Evolutionary conservation across 805 yeast genomes (phyloP), one percentile per base, ranked within the genome.

Genomic region (Yarrowia yakushimensis): DNA sequence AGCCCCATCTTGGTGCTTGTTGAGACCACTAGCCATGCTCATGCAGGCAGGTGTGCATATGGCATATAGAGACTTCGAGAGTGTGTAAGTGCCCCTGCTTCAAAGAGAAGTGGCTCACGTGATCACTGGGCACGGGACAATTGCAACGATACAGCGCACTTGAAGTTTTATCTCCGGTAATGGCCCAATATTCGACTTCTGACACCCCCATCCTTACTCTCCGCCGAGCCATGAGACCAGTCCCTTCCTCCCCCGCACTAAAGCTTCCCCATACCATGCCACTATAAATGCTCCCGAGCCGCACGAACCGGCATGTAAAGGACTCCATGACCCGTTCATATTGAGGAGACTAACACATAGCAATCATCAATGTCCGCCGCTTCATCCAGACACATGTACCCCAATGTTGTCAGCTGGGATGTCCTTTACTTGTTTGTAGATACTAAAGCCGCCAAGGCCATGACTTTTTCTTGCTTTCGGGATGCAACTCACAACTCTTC

Each of bases 241-340:
- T 34, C 23, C 25, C 33, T 52, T n/a, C n/a, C n/a, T n/a, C 36
- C 43, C 39, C 59, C 42, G 59, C 59, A 52, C 43, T 36, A 52
- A 23, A 8, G 33, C 30, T 45, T 28, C 43, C 42, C 59, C 59
- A 52, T 52, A 52, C 55, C 55, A 31, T 22, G 22, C 9, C 20
- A 23, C 28, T 31, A 25, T n/a, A n/a, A n/a, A n/a, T 11, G 2
- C 10, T 52, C 36, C 59, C 59, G 43, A 34, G 59, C 59, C 59
- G 59, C 59, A 52, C 59, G 59, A 52, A 52, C 59, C 59, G 59
- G 59, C 59, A 36, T 50, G 17, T 20, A 22, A 23, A 17, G 3
- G 23, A 7, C 18, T 10, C 43, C 23, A 36, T n/a, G 43, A 43
- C 42, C 43, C 59, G 43, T 23, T 33, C 13, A 6, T 20, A 18